These are phyloP conservation scores for Macrolepiota albuminosa DNA, from an alignment of 768 basidiomycete species.

Conservation along the genomic window DNA sequence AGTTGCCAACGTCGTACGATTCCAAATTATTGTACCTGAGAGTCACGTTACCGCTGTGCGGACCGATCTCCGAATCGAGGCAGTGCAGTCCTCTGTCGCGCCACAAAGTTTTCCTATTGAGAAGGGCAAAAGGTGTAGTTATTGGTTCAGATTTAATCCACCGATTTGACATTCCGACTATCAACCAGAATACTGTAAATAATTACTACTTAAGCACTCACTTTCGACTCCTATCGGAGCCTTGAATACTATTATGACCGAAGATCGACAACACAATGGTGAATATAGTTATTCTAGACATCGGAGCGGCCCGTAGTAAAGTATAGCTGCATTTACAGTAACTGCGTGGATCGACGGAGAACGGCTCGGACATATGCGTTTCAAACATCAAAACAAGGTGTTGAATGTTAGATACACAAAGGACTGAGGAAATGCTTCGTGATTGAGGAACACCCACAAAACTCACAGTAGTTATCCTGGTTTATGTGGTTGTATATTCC, in stretches of 20 bases:
- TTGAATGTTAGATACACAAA: not conserved
- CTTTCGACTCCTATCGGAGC: not conserved
- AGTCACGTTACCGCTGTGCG: slow-evolving; percentile 5
- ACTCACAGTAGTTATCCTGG: not conserved
- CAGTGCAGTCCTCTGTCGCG: not conserved
- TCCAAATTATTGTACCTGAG: slow-evolving; percentile 3
- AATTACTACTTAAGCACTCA: not conserved
- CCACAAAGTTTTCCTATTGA: not conserved
- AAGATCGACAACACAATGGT: not conserved
- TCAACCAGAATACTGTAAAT: not conserved
- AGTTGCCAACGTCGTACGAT: slow-evolving; percentile 5
- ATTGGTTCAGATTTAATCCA: not conserved
- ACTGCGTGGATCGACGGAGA: not conserved
- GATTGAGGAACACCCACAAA: not conserved
- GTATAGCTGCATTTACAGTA: not conserved
- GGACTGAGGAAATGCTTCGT: not conserved
- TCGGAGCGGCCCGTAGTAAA: not conserved
- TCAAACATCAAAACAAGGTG: not conserved
- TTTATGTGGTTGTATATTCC: not conserved
- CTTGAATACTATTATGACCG: not conserved
- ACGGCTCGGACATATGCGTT: not conserved
- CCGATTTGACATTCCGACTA: not conserved
- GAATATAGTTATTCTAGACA: not conserved
- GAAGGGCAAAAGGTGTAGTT: not conserved
- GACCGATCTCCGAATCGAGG: not conserved